phyloP scores from a whole-genome alignment of 2,329 filamentous ascomycete genomes.

The Pezicula rhizophila region DNA sequence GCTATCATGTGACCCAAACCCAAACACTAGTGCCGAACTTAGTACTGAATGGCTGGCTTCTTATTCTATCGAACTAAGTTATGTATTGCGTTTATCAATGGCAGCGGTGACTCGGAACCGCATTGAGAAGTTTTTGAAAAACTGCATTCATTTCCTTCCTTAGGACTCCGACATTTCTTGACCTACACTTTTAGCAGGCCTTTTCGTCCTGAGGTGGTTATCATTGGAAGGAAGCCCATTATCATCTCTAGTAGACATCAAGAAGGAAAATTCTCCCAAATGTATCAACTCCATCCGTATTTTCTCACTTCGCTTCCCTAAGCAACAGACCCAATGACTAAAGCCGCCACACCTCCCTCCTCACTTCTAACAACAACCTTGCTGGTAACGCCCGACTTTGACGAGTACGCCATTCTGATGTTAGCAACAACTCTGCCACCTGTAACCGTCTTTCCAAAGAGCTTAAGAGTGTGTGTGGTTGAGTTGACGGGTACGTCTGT shows the following conservation, averaged over 20 bases:
- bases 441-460: conserved; percentile 90
- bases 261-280: conserved; percentile 18
- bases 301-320: conserved; percentile 14
- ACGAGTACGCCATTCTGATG: conserved; percentile 88
- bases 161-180: no score
- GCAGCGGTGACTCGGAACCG: no score
- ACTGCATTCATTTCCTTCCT: no score
- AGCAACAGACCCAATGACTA: conserved; percentile 79
- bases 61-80: no score
- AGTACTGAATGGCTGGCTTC: no score
- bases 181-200: not conserved
- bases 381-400: conserved; percentile 89
- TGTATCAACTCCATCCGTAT: conserved; percentile 20
- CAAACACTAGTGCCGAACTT: no score
- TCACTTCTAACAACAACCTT: conserved; percentile 91
- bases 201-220: not conserved
- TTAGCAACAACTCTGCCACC: conserved; percentile 84
- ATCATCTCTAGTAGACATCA: conserved; percentile 19
- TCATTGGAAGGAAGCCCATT: conserved; percentile 11
- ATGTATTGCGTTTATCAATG: no score
- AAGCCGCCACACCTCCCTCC: conserved; percentile 80
- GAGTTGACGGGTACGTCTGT: conserved; percentile 85
- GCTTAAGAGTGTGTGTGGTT: conserved; percentile 88
- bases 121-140: no score
- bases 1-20: no score